Conservation (phyloP, 2,329 filamentous ascomycete genomes). For the Trichophyton simii region DNA sequence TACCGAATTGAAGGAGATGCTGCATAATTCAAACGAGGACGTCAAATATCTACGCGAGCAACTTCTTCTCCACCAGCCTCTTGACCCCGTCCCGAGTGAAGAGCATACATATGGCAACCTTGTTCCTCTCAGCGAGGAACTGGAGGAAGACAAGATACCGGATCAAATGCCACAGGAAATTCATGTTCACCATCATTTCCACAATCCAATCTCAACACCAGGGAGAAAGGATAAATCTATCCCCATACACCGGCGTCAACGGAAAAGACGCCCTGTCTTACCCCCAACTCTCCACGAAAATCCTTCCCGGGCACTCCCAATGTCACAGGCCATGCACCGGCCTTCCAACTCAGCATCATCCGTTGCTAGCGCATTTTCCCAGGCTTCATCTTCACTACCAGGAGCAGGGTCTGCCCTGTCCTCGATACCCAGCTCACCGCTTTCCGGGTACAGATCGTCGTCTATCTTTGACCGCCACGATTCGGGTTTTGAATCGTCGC, state of each 20-base stretch:
- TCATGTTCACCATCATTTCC: slow-evolving; percentile 92
- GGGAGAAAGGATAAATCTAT: slow-evolving; percentile 43
- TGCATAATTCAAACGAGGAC: slow-evolving; percentile 85
- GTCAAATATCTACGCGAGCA: slow-evolving; percentile 78
- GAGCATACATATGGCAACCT: slow-evolving; percentile 9
- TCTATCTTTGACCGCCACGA: slow-evolving; percentile 67
- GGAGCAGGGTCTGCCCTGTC: slow-evolving; percentile 51
- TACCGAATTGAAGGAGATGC: slow-evolving; percentile 77
- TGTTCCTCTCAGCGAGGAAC: slow-evolving; percentile 56
- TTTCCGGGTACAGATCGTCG: slow-evolving; percentile 56
- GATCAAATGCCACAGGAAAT: slow-evolving; percentile 55
- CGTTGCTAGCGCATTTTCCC: slow-evolving; percentile 1
- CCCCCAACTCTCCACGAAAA: slow-evolving; percentile 38
- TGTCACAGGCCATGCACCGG: slow-evolving; percentile 18
- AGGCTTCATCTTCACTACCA: slow-evolving; percentile 36
- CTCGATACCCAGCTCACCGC: slow-evolving; percentile 70
- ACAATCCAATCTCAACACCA: slow-evolving; percentile 44
- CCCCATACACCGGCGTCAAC: slow-evolving; percentile 44
- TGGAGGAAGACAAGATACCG: slow-evolving; percentile 41
- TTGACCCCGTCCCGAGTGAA: slow-evolving; percentile 26
- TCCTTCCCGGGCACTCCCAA: slow-evolving; percentile 17
- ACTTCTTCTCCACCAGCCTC: slow-evolving; percentile 63
- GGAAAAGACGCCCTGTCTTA: slow-evolving; percentile 56
- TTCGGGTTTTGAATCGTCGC: slow-evolving; percentile 52
- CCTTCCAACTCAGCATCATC: slow-evolving; percentile 33